These are phyloP conservation scores for Cladosporium sp. DNA, from an alignment of 2,329 filamentous ascomycete species.

Conservation along the genomic window DNA sequence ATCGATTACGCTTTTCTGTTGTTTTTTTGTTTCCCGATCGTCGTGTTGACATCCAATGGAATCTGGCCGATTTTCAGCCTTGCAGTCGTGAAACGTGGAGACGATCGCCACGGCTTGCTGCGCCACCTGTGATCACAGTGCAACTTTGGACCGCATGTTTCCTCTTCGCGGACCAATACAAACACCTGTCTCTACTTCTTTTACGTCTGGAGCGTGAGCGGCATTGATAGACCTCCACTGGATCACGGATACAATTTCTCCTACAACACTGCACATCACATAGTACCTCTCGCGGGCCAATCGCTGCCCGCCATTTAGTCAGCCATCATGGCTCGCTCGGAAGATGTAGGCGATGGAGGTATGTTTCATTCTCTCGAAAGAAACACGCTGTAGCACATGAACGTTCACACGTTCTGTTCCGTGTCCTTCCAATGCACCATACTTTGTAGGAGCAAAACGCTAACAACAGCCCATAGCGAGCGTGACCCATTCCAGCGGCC, in stretches of 20 bases:
- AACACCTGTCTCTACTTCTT: too few species aligned
- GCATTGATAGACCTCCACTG: too few species aligned
- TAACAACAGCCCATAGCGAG: slow-evolving; percentile 19
- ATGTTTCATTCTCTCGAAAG: not conserved
- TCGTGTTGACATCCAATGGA: not conserved
- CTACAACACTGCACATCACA: too few species aligned
- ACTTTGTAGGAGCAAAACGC: not conserved
- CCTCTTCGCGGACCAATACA: not conserved
- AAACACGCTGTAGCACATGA: too few species aligned
- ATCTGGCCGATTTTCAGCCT: not conserved
- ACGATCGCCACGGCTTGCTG: not conserved
- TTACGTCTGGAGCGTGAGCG: too few species aligned
- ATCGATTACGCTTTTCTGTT: too few species aligned
- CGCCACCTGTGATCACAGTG: not conserved
- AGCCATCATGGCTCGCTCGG: slow-evolving; percentile 8
- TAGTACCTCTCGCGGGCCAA: not conserved
- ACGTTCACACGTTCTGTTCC: too few species aligned
- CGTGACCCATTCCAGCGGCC: slow-evolving; percentile 19
- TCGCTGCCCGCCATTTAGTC: not conserved
- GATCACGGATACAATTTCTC: too few species aligned
- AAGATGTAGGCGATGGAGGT: slow-evolving; percentile 7
- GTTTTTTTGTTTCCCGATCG: too few species aligned
- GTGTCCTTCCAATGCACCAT: too few species aligned
- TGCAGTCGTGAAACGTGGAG: not conserved
- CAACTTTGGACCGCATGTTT: not conserved